Conservation (phyloP, 805 yeast genomes). For the Candida nemodendra region DNA sequence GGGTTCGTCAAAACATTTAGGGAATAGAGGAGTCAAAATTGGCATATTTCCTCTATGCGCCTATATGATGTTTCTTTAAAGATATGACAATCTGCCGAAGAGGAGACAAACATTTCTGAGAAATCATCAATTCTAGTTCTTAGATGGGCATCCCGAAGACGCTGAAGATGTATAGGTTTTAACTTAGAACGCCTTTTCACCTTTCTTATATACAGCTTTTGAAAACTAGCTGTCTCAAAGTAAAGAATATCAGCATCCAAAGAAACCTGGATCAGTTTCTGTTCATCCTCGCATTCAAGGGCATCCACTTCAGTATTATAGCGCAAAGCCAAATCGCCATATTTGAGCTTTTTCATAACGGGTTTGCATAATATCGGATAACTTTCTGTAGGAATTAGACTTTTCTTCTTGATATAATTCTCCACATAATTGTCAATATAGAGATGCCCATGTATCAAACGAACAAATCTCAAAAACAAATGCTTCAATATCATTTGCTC, state of each 20-base stretch:
- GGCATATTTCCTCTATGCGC: too few relatives aligned
- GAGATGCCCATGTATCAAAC: slow-evolving; percentile 7
- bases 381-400: slow-evolving; percentile 11
- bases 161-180: slow-evolving; percentile 1
- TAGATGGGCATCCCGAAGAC: slow-evolving; percentile 9
- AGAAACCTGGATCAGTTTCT: slow-evolving; percentile 13
- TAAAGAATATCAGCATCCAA: slow-evolving; percentile 23
- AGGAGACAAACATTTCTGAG: too few relatives aligned
- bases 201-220: slow-evolving; percentile 16
- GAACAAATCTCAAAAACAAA: slow-evolving; percentile 9
- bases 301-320: slow-evolving; percentile 17
- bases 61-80: too few relatives aligned
- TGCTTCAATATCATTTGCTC: slow-evolving; percentile 10
- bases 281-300: slow-evolving; percentile 18
- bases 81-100: too few relatives aligned
- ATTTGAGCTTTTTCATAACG: slow-evolving; percentile 14
- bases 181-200: too few relatives aligned
- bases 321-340: slow-evolving; percentile 11
- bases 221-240: slow-evolving; percentile 13
- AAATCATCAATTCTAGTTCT: slow-evolving; percentile 8
- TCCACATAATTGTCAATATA: slow-evolving; percentile 16
- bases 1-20: too few relatives aligned
- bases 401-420: slow-evolving; percentile 15
- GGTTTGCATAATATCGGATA: slow-evolving; percentile 27
- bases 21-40: too few relatives aligned